Evolutionary conservation across 306 rosid species (phyloP), one percentile per base, ranked within the genome.

Genomic region (Mimosa pudica): DNA sequence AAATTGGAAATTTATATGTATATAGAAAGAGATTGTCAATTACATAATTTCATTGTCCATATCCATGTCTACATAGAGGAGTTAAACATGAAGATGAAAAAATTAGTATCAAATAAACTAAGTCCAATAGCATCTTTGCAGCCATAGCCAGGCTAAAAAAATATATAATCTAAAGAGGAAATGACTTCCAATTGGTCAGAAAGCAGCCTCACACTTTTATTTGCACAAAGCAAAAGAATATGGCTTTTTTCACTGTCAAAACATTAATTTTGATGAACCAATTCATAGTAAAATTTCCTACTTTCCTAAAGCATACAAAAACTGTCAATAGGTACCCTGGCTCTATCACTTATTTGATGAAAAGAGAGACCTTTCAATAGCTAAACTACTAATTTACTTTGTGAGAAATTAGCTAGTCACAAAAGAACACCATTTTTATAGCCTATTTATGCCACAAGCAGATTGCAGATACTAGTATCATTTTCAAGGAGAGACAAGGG

Each of bases 371-470:
- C 67, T 61, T 61, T 4, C 17, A 11, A 61, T 8, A 12, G 12
- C 67, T 61, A 61, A 4, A 61, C 13, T 30, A 10, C 17, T 2
- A 61, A 61, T 61, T 30, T 9, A 82, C 62, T 33, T 18, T 72
- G 20, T 64, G 61, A 55, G 13, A 36, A 49, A 38, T 47, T 12
- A 18, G 51, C 38, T 18, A 33, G 55, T 61, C 51, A 41, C 51
- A 51, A 24, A 41, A 74, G 70, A 74, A 79, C 57, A 38, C n/a
- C 68, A 73, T 60, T 58, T 77, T 42, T 60, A 48, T 17, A 70
- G 60, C 70, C 75, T 52, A 77, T 33, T 70, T 63, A 60, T 55
- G 72, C 72, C 58, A 57, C 55, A 55, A 11, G 75, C 74, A 77
- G 70, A 71, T 54, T 10, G 68, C 51, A 38, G 62, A 71, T 11